Evolutionary conservation across 192 early-diverging fungal species (phyloP).

Genomic region (Backusella tuberculispora): DNA sequence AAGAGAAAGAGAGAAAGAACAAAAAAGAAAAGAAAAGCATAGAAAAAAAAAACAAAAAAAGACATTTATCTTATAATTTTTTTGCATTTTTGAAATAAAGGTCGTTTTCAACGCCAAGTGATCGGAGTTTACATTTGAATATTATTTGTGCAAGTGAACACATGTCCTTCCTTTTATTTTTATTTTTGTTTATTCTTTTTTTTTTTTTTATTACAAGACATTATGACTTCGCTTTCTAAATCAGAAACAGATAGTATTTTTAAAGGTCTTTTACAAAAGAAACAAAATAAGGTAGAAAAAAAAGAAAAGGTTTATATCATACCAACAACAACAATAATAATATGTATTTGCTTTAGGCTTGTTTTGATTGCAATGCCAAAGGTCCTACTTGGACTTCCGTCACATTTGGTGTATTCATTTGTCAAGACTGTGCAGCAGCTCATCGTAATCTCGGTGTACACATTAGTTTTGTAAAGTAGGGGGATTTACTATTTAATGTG

Average conservation of each 20-base stretch:
- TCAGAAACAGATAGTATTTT: conserved; percentile 53
- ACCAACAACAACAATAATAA: neutral
- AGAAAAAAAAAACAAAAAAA: conserved; percentile 8
- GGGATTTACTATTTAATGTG: neutral
- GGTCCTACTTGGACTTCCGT: conserved; percentile 96
- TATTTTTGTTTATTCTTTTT: neutral
- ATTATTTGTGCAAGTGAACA: conserved; percentile 4
- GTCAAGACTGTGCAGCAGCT: conserved; percentile 93
- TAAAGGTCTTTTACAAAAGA: conserved; percentile 50
- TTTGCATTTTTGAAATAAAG: neutral
- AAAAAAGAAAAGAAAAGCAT: neutral
- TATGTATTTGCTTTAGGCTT: conserved; percentile 59
- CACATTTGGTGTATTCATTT: conserved; percentile 93
- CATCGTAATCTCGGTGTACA: conserved; percentile 98
- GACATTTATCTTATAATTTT: neutral
- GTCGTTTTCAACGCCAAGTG: no score
- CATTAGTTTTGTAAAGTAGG: conserved; percentile 93
- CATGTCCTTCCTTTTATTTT: neutral
- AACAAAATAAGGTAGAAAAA: conserved; percentile 55
- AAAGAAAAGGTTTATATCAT: neutral
- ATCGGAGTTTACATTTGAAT: neutral
- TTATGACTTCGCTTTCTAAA: conserved; percentile 34
- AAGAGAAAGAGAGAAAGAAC: neutral
- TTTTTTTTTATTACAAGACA: neutral
- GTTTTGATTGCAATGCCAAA: conserved; percentile 96